Conservation (phyloP, 768 basidiomycete species). For the Phylloporus sp. region DNA sequence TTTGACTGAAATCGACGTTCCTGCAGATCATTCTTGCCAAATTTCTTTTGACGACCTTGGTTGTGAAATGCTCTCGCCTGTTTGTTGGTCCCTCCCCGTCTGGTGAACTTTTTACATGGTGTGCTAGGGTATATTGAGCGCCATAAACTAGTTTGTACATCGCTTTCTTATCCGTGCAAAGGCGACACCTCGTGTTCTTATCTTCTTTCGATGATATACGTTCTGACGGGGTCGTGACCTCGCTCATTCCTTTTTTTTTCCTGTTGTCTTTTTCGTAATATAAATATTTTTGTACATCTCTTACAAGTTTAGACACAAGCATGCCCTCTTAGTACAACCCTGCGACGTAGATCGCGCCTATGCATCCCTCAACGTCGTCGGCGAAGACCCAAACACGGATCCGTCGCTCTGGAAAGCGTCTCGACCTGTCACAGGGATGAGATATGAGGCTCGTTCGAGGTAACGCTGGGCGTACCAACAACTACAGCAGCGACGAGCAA, state of each 20-base stretch:
- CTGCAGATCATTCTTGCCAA: constrained; percentile 54
- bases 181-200: constrained; percentile 15
- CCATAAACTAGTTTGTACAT: constrained; percentile 19
- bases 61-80: constrained; percentile 13
- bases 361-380: constrained; percentile 51
- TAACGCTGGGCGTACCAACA: constrained; percentile 10
- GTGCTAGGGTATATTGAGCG: constrained; percentile 20
- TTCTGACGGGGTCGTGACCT: constrained; percentile 4
- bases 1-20: background rate
- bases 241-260: no score
- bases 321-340: constrained; percentile 58
- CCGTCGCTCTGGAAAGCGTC: constrained; percentile 74
- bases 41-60: constrained; percentile 42
- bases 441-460: background rate
- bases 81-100: constrained; percentile 9
- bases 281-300: no score
- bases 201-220: background rate
- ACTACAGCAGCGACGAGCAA: constrained; percentile 5
- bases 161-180: constrained; percentile 4
- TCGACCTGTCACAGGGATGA: constrained; percentile 29
- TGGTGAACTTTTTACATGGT: constrained; percentile 9
- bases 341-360: constrained; percentile 47
- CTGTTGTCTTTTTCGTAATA: no score
- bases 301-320: no score
- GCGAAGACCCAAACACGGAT: constrained; percentile 49